phyloP scores from a whole-genome alignment of 164 flowering plant genomes.

The Umbilicus rupestris region DNA sequence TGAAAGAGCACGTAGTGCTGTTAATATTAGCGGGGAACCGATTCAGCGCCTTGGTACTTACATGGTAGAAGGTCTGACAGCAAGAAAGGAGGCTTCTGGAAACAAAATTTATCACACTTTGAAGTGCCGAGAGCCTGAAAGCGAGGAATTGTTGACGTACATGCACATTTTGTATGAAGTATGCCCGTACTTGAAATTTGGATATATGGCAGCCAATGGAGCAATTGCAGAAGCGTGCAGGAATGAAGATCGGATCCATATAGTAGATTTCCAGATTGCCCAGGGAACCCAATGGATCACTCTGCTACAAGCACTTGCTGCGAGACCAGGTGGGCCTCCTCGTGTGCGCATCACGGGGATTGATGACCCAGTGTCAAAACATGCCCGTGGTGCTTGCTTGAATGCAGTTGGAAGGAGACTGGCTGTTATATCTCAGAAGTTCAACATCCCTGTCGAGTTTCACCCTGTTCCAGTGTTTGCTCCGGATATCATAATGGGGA shows the following conservation, averaged over 20 bases:
- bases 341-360: slow-evolving; percentile 69
- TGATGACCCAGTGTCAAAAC: slow-evolving; percentile 53
- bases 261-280: slow-evolving; percentile 67
- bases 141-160: slow-evolving; percentile 62
- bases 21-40: slow-evolving; percentile 55
- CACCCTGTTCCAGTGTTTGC: slow-evolving; percentile 47
- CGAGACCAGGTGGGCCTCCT: slow-evolving; percentile 73
- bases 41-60: slow-evolving; percentile 69
- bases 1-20: slow-evolving; percentile 34
- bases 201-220: slow-evolving; percentile 87
- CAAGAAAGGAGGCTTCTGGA: slow-evolving; percentile 49
- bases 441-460: slow-evolving; percentile 55
- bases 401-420: slow-evolving; percentile 42
- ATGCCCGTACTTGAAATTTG: slow-evolving; percentile 79
- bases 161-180: slow-evolving; percentile 66
- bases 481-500: slow-evolving; percentile 36
- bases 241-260: slow-evolving; percentile 56
- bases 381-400: slow-evolving; percentile 63
- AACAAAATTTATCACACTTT: slow-evolving; percentile 40
- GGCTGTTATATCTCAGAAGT: slow-evolving; percentile 43
- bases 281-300: slow-evolving; percentile 79
- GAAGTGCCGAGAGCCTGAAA: slow-evolving; percentile 45
- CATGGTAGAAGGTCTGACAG: slow-evolving; percentile 52
- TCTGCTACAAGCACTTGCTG: slow-evolving; percentile 70
- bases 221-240: slow-evolving; percentile 77